Base-by-base conservation (phyloP, 148 eudicot species). In the Rhododendron henanense region DNA sequence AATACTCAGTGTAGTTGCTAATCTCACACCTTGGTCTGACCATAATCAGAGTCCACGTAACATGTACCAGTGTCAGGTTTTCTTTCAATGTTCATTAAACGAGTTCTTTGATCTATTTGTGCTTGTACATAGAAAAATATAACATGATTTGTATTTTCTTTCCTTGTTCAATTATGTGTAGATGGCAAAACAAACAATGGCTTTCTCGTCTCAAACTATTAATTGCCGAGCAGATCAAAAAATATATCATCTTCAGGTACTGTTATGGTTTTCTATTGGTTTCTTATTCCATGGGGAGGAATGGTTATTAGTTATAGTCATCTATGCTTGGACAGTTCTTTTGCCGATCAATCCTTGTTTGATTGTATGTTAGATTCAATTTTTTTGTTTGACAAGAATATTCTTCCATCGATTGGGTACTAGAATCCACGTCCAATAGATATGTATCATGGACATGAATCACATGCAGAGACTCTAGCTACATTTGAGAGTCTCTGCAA, bases 171-270 rank as follows among this genome's bases (percentile, higher is more conserved):
- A 35, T 88, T 44, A 83, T 61, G 41, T 87, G 76, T 85, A 96
- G 99, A 96, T 96, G 99, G 99, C 91, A 77, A 96, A 96, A 86
- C 99, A 96, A 91, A 96, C 99, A 37, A 95, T 96, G 99, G 98
- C 90, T 57, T 95, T 94, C 88, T 93, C 98, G 57, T 90, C 97
- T 41, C 99, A 96, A 91, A 88, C 96, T 67, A 79, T 95, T 74
- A 85, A 91, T 81, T 85, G 88, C 82, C 97, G 99, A 77, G 91
- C 99, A 45, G 99, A 96, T 91, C 95, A 96, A 81, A 96, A 96
- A 91, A 85, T 96, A 9, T 96, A 96, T 91, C 99, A 95, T 92
- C 99, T 96, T 90, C 96, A 95, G 99, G 99, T 96, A 71, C 83
- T 89, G 55, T 78, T 82, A 59, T 77, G 14, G 25, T 21, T 35